Conservation (phyloP, 805 yeast genomes). For the Millerozyma miso region DNA sequence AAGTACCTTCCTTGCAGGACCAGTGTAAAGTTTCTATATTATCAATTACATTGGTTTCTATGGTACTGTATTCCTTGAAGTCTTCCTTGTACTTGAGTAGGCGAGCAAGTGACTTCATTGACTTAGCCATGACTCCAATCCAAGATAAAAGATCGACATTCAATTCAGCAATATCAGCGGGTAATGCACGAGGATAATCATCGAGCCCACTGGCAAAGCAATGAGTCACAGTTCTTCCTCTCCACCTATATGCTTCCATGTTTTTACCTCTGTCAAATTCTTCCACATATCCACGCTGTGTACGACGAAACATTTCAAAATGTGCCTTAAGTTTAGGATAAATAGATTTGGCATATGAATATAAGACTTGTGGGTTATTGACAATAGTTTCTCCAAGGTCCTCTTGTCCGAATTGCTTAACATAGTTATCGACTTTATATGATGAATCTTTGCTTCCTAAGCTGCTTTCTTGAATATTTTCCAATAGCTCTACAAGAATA, state of each 20-base stretch:
- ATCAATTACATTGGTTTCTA: slow-evolving; percentile 51
- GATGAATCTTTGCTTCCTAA: slow-evolving; percentile 29
- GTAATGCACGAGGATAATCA: slow-evolving; percentile 84
- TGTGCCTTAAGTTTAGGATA: slow-evolving; percentile 77
- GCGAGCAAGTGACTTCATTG: slow-evolving; percentile 71
- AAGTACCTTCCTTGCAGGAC: slow-evolving; percentile 60
- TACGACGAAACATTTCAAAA: slow-evolving; percentile 76
- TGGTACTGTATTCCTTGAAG: slow-evolving; percentile 44
- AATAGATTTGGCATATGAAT: slow-evolving; percentile 54
- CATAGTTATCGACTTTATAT: slow-evolving; percentile 17
- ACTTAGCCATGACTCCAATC: slow-evolving; percentile 89
- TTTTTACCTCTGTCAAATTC: slow-evolving; percentile 58
- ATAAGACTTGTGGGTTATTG: slow-evolving; percentile 54
- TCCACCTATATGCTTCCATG: slow-evolving; percentile 82
- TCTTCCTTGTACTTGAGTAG: slow-evolving; percentile 59
- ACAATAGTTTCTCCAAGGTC: slow-evolving; percentile 51
- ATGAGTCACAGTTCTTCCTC: slow-evolving; percentile 81
- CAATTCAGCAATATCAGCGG: slow-evolving; percentile 83
- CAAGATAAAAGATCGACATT: slow-evolving; percentile 88
- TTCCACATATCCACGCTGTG: slow-evolving; percentile 72
- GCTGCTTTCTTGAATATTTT: slow-evolving; percentile 14
- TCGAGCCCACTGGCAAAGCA: slow-evolving; percentile 92
- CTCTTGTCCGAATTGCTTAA: slow-evolving; percentile 7
- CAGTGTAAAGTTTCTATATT: slow-evolving; percentile 79
- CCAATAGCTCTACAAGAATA: slow-evolving; percentile 56